Conservation (phyloP, 192 early-diverging fungal species). For the Haplosporangium gracile region DNA sequence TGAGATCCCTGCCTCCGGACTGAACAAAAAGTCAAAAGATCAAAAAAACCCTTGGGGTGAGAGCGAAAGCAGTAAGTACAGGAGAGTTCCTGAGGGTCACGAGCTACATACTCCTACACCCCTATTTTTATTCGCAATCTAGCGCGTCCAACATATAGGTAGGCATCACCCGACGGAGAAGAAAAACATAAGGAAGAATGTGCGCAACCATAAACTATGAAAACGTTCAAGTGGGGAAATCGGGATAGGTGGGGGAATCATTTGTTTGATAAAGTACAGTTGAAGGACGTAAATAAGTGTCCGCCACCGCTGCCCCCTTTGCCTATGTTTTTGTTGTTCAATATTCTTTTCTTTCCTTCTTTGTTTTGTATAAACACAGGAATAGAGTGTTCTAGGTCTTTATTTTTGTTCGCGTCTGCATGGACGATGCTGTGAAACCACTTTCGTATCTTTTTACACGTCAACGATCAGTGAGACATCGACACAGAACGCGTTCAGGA, state of each 20-base stretch:
- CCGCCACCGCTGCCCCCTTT: no score
- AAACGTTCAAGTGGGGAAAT: neutral
- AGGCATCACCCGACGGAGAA: neutral
- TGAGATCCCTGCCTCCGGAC: neutral
- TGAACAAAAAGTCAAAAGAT: neutral
- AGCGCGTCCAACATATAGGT: neutral
- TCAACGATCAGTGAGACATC: neutral
- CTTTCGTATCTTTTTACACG: neutral
- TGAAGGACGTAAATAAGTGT: neutral
- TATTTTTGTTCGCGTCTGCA: neutral
- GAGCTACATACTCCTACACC: no score
- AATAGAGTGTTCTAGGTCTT: neutral
- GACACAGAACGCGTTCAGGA: neutral
- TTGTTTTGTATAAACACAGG: neutral
- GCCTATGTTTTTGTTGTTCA: neutral
- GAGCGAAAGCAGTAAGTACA: no score
- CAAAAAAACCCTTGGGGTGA: neutral
- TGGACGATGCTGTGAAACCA: neutral
- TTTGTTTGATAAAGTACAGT: neutral
- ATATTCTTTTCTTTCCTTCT: neutral
- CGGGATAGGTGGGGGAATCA: neutral
- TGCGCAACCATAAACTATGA: neutral
- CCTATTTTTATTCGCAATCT: no score
- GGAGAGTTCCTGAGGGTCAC: no score
- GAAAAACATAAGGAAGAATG: neutral